These are phyloP conservation scores for Ophiostoma montium DNA, from an alignment of 2,329 filamentous ascomycete species.

Conservation along the genomic window DNA sequence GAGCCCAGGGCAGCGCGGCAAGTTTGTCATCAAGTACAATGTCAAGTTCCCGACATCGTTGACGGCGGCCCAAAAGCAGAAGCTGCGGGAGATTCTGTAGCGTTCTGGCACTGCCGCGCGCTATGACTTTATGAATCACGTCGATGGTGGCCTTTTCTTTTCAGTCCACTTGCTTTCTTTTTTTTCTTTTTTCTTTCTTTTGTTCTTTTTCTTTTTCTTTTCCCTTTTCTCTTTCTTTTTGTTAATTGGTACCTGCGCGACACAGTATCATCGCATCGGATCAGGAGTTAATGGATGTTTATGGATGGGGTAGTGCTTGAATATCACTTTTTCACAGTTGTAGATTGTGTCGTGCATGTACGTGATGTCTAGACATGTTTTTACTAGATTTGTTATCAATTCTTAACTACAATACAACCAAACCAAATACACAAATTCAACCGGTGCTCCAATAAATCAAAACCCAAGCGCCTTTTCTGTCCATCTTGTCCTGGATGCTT, in stretches of 20 bases:
- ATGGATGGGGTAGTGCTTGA: background rate
- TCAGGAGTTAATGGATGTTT: background rate
- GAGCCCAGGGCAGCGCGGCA: conserved; percentile 69
- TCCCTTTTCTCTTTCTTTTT: background rate
- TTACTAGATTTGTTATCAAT: too few relatives aligned
- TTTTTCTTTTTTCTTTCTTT: background rate
- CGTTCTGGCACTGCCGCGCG: background rate
- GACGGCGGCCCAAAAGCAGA: conserved; percentile 63
- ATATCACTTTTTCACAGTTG: background rate
- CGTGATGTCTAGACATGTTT: too few relatives aligned
- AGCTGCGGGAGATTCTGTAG: conserved; percentile 64
- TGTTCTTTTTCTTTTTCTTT: background rate
- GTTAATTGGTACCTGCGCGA: background rate
- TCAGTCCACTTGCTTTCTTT: too few relatives aligned
- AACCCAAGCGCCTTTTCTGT: background rate
- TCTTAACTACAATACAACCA: background rate
- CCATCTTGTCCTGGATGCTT: background rate
- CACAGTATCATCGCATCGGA: background rate
- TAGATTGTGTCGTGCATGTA: too few relatives aligned
- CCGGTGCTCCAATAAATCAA: background rate
- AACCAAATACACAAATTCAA: background rate
- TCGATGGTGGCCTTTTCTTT: background rate
- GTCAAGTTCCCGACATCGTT: conserved; percentile 80
- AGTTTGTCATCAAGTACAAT: conserved; percentile 80
- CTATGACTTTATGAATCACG: background rate